Evolutionary conservation across 306 rosid genomes (phyloP).

Genomic region (Rosa multiflora): DNA sequence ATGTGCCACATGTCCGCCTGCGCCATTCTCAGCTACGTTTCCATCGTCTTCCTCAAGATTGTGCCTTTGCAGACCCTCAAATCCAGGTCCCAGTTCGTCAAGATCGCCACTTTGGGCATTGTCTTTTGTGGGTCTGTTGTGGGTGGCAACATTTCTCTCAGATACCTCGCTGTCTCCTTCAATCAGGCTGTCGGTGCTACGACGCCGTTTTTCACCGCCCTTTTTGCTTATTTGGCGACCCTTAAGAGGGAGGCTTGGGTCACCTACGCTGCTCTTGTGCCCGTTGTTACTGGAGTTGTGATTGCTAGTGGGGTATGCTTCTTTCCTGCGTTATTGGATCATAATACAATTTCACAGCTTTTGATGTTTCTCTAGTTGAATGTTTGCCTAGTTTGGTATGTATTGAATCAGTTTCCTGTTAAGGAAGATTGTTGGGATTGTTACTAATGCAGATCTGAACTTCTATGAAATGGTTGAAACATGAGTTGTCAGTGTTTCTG

Average conservation of each 20-base stretch:
- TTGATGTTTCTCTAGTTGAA: too few species aligned
- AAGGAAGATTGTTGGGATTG: constrained; percentile 8
- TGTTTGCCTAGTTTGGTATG: neutral
- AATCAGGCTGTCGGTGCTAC: too few species aligned
- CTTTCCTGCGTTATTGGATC: too few species aligned
- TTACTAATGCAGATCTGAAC: constrained; percentile 55
- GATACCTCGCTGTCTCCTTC: too few species aligned
- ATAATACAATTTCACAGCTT: too few species aligned
- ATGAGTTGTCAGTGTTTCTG: neutral
- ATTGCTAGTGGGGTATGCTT: too few species aligned
- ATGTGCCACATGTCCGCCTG: constrained; percentile 99
- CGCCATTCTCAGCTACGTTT: constrained; percentile 82
- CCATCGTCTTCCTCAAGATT: constrained; percentile 76
- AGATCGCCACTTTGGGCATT: constrained; percentile 77
- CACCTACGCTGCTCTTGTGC: too few species aligned
- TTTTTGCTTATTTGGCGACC: too few species aligned
- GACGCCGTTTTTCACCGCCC: too few species aligned
- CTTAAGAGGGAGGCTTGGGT: too few species aligned
- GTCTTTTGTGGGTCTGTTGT: constrained; percentile 95
- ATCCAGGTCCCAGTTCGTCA: constrained; percentile 78
- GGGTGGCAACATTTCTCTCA: too few species aligned
- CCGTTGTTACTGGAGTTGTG: too few species aligned
- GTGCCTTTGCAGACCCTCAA: constrained; percentile 84
- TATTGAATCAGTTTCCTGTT: constrained; percentile 8
- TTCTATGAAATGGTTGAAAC: neutral